Evolutionary conservation across 2,329 filamentous ascomycete species (phyloP), one percentile per base, ranked within the genome.

Genomic region (Orbilia ellipsospora): DNA sequence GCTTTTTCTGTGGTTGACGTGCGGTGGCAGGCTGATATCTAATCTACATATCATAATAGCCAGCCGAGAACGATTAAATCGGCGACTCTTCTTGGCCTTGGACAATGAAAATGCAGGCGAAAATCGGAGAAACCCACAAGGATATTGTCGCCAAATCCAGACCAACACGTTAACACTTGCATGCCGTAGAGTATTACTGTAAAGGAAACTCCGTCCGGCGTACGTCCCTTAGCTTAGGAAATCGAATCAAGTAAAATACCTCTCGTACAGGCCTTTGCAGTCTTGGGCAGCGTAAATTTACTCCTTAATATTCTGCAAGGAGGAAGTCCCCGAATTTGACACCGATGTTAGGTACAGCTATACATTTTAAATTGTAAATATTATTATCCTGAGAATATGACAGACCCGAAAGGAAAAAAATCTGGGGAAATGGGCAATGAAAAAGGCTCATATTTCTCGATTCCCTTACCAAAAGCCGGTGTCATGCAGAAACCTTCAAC

Each of bases 61-160:
- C 31, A 62, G 57, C 63, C 70, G 57, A 69, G 72, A 52, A 64
- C 57, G 16, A 48, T 69, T 62, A 48, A 75, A 65, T 64, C 72
- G 72, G 72, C 70, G 70, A 75, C 63, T 64, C 63, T 7, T 28
- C 62, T 52, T 69, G 51, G 42, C 12, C 31, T 51, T 51, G 56
- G 16, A 44, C 10, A n/a, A 12, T 44, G 40, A 44, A 6, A 51
- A 45, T 57, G 70, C 64, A 63, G 72, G 51, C 56, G 72, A 75
- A 69, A 63, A 54, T 68, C 67, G 67, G 67, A 72, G 67, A 52
- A 55, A 56, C 57, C 54, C 60, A 56, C 36, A 51, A 64, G 60
- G 67, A 72, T 52, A 15, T 40, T 64, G 67, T 64, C 59, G 67
- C 67, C 67, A 72, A 64, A 72, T 72, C 59, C 67, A 72, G 67